phyloP scores from a whole-genome alignment of 306 rosid species.

The Prunus padus region DNA sequence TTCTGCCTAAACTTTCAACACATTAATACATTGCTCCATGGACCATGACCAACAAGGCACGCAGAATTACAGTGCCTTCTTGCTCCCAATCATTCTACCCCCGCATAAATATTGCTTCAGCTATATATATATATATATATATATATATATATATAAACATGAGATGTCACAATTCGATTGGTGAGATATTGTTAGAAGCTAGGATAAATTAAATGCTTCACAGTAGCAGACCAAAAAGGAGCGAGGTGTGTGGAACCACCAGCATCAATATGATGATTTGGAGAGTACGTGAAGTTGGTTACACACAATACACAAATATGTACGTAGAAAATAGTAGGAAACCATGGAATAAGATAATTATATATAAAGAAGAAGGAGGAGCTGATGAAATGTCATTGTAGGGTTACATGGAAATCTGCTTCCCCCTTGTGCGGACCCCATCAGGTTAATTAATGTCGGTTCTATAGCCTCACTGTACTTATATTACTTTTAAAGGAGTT shows the following conservation, averaged over 20 bases:
- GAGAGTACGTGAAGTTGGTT: constrained; percentile 47
- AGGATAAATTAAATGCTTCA: background rate
- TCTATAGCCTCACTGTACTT: constrained; percentile 21
- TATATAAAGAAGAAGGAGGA: constrained; percentile 11
- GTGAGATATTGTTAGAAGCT: too few relatives aligned
- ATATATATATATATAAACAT: too few relatives aligned
- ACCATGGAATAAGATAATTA: background rate
- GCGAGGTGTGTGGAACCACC: constrained; percentile 46
- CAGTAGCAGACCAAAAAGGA: constrained; percentile 21
- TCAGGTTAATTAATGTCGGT: constrained; percentile 59
- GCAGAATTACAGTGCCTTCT: background rate
- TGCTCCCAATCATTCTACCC: background rate
- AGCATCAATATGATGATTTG: constrained; percentile 23
- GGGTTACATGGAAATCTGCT: constrained; percentile 74
- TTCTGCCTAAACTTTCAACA: background rate
- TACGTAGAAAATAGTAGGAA: constrained; percentile 69
- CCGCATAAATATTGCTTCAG: too few relatives aligned
- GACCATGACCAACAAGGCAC: background rate
- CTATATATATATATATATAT: too few relatives aligned
- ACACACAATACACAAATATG: constrained; percentile 48
- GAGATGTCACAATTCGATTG: background rate
- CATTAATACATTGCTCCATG: background rate
- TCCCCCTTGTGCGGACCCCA: constrained; percentile 50
- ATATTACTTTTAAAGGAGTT: constrained; percentile 33
- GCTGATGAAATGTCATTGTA: constrained; percentile 78